Percentiles rank a stretch among this genome's conserved stretches.
phyloP scores from a whole-genome alignment of 2,329 filamentous ascomycete genomes.

The Hymenoscyphus repandus region DNA sequence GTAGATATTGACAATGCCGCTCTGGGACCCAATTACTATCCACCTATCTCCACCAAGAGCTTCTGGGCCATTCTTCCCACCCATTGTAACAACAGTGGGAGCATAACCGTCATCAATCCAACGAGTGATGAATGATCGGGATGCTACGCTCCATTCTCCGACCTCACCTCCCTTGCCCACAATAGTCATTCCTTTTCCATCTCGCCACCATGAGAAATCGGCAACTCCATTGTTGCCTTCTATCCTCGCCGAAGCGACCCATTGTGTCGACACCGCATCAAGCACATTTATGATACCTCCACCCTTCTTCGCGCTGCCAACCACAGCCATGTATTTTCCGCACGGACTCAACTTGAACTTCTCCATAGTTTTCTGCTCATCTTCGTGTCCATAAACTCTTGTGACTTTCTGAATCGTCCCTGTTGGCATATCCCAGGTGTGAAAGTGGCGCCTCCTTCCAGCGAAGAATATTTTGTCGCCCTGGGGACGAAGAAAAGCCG shows the following conservation, averaged over 20 bases:
- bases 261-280: constrained; percentile 75
- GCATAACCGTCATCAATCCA: constrained; percentile 92
- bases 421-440: constrained; percentile 83
- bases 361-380: constrained; percentile 89
- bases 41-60: constrained; percentile 75
- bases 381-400: constrained; percentile 66
- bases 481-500: constrained; percentile 67
- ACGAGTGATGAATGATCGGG: constrained; percentile 65
- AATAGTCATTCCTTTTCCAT: constrained; percentile 75
- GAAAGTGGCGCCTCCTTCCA: constrained; percentile 84
- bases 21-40: constrained; percentile 81
- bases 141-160: constrained; percentile 75
- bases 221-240: constrained; percentile 79
- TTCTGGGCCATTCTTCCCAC: constrained; percentile 55
- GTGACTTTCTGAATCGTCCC: constrained; percentile 80
- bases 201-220: constrained; percentile 90
- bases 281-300: constrained; percentile 86
- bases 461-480: constrained; percentile 83
- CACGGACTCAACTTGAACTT: constrained; percentile 82
- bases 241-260: constrained; percentile 76
- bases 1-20: constrained; percentile 90
- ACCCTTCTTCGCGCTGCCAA: constrained; percentile 75
- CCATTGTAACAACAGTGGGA: constrained; percentile 74
- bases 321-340: constrained; percentile 77
- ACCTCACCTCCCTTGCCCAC: constrained; percentile 83